Evolutionary conservation across 2,329 filamentous ascomycete species (phyloP).

Genomic region (Fusarium anguioides): DNA sequence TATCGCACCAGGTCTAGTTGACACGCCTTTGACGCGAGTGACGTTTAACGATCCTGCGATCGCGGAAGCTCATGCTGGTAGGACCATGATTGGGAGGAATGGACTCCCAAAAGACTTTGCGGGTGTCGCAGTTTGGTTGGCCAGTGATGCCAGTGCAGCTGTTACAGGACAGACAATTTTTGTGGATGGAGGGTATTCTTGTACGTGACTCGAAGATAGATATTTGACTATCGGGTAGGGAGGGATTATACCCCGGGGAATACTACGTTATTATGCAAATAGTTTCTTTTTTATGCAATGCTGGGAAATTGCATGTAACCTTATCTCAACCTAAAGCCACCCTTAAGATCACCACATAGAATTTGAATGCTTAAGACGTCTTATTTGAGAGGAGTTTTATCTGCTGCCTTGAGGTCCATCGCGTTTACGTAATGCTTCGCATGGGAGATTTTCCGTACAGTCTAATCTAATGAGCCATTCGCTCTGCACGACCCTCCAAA

Average conservation of each 20-base stretch:
- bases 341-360: no score
- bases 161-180: conserved; percentile 51
- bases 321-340: no score
- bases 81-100: conserved; percentile 49
- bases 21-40: conserved; percentile 43
- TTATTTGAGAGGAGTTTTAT: not conserved
- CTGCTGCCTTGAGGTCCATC: no score
- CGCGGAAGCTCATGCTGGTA: conserved; percentile 39
- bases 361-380: no score
- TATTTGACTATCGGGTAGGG: not conserved
- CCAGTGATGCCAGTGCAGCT: conserved; percentile 47
- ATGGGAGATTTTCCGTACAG: not conserved
- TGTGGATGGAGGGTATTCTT: conserved; percentile 51
- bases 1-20: conserved; percentile 48
- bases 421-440: no score
- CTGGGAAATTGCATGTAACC: no score
- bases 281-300: no score
- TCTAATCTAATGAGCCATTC: conserved; percentile 14
- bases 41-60: conserved; percentile 40
- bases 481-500: conserved; percentile 20
- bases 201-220: conserved; percentile 8
- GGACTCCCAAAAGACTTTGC: conserved; percentile 49
- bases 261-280: conserved; percentile 47
- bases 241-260: not conserved
- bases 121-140: conserved; percentile 46